Evolutionary conservation across 1,284 basidiomycete species (phyloP), one percentile per base, ranked within the genome.

Genomic region (Ceratobasidium papillatum): DNA sequence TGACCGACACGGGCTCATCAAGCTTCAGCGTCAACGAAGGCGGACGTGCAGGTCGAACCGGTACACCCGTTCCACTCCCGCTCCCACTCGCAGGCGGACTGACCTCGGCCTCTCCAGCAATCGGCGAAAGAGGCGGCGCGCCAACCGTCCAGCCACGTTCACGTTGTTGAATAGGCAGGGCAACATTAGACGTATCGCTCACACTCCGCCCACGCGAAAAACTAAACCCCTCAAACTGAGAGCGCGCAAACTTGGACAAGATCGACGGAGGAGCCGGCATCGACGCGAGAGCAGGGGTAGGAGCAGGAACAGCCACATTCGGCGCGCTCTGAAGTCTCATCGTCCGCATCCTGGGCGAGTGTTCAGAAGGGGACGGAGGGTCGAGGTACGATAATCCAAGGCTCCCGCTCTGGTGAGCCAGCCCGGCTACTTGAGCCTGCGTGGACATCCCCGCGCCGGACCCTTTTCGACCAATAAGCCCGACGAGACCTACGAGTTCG

Each of bases 231-330:
- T 68, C 64, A 38, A 68, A 54, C 49, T 51, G 66, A 2, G 51
- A 51, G n/a, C 66, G 52, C 12, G 66, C 47, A 34, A 69, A 58
- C 30, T 69, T 69, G 27, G 66, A 69, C 34, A 69, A 34, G n/a
- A 34, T 19, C 25, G 51, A 63, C n/a, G 32, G 32, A 4, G 25
- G 4, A 43, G 61, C n/a, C 22, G 41, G 32, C 22, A n/a, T 27
- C 7, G 58, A 32, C 2, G 11, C 52, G 17, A 22, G 25, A 25
- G 52, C 25, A 25, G 17, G 52, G 52, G 17, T 45, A 45, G 43
- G n/a, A n/a, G n/a, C n/a, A n/a, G 52, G 32, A 8, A 17, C 27
- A 7, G 56, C 25, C 30, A n/a, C 59, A 43, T 41, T 38, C 3
- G 59, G 59, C 59, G 62, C 62, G 62, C 62, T 64, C 30, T 64